phyloP scores from a whole-genome alignment of 2,329 filamentous ascomycete species.

The Scedosporium apiospermum region DNA sequence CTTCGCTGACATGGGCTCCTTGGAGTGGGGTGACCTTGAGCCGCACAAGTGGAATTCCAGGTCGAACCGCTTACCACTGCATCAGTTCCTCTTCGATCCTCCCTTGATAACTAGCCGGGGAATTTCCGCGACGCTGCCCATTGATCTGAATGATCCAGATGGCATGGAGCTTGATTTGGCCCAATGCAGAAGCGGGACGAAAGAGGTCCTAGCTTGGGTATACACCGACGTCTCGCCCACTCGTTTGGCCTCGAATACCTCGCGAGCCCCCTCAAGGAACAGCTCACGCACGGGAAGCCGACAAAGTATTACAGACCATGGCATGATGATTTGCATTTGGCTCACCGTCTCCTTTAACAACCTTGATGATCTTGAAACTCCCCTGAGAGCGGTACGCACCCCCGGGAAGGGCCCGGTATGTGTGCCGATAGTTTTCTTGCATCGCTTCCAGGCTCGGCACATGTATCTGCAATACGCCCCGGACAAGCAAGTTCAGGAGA shows the following conservation, averaged over 20 bases:
- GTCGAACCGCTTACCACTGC: background rate
- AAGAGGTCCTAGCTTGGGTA: slow-evolving; percentile 11
- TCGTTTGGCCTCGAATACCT: slow-evolving; percentile 4
- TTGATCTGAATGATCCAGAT: slow-evolving; percentile 8
- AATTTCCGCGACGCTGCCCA: slow-evolving; percentile 10
- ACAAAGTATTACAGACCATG: slow-evolving; percentile 3
- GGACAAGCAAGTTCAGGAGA: background rate
- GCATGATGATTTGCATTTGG: slow-evolving; percentile 12
- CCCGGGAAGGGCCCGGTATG: slow-evolving; percentile 6
- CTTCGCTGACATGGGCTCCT: slow-evolving; percentile 9
- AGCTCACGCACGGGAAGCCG: background rate
- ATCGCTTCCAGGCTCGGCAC: slow-evolving; percentile 9
- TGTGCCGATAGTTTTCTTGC: slow-evolving; percentile 10
- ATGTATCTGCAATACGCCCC: slow-evolving; percentile 10
- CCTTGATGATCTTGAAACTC: slow-evolving; percentile 1
- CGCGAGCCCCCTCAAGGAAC: background rate
- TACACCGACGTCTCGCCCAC: slow-evolving; percentile 9
- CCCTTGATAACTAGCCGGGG: slow-evolving; percentile 9
- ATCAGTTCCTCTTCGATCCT: slow-evolving; percentile 9
- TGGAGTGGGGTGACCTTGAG: slow-evolving; percentile 9
- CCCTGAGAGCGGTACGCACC: background rate
- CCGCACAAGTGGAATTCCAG: slow-evolving; percentile 6
- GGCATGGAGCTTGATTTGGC: background rate
- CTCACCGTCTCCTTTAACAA: slow-evolving; percentile 9
- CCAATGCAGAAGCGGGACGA: slow-evolving; percentile 1